phyloP scores from a whole-genome alignment of 306 rosid genomes.

The Lathyrus sativus region DNA sequence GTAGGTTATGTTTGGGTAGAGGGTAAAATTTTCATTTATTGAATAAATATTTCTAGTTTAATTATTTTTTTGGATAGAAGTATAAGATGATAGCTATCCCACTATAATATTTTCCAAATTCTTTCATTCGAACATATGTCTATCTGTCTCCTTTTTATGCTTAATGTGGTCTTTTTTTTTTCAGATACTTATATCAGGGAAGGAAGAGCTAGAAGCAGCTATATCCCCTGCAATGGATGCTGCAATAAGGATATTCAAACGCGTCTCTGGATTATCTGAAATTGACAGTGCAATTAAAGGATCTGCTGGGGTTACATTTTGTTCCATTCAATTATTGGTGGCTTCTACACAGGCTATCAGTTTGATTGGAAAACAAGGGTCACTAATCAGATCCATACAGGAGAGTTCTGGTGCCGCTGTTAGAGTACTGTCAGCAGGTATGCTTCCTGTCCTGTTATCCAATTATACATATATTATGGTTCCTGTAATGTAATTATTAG shows the following conservation, averaged over 20 bases:
- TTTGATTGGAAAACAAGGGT: constrained; percentile 92
- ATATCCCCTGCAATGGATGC: constrained; percentile 94
- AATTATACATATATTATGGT: constrained; percentile 2
- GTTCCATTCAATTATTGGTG: constrained; percentile 73
- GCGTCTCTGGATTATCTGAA: constrained; percentile 75
- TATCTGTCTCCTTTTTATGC: constrained; percentile 30
- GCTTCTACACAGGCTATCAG: constrained; percentile 91
- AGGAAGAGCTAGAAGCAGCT: constrained; percentile 71
- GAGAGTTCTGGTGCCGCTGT: constrained; percentile 70
- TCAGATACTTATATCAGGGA: constrained; percentile 80
- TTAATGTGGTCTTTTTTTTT: constrained; percentile 22
- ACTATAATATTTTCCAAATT: too few relatives aligned
- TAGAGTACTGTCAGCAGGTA: constrained; percentile 84
- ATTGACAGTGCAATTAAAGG: constrained; percentile 53
- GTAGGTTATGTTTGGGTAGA: constrained; percentile 6
- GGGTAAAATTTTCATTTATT: background rate
- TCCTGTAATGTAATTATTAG: background rate
- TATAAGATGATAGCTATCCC: background rate
- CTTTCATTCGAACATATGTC: background rate
- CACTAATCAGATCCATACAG: constrained; percentile 77
- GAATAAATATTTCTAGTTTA: background rate
- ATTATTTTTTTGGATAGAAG: background rate
- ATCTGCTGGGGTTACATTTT: constrained; percentile 55
- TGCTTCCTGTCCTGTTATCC: constrained; percentile 33
- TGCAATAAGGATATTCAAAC: constrained; percentile 74